These are phyloP conservation scores for Xerophyta viscosa DNA, from an alignment of 106 monocot species.

Conservation along the genomic window DNA sequence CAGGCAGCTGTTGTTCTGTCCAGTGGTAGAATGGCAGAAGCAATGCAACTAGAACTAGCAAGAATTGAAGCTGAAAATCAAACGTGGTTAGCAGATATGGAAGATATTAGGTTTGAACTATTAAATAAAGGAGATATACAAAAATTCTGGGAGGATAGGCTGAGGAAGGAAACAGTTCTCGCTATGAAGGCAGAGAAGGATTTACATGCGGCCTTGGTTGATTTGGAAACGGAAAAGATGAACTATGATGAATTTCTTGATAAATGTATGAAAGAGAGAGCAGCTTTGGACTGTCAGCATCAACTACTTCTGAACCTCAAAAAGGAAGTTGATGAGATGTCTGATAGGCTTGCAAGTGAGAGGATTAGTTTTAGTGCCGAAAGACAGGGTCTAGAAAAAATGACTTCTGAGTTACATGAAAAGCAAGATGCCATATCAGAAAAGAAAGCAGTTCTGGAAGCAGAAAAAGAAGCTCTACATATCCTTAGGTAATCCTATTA, in stretches of 20 bases:
- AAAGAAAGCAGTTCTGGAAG: constrained; percentile 68
- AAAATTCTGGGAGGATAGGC: constrained; percentile 50
- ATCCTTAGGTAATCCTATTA: constrained; percentile 57
- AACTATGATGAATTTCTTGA: constrained; percentile 19
- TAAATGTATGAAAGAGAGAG: constrained; percentile 49
- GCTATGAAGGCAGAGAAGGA: constrained; percentile 23
- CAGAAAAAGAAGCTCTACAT: constrained; percentile 76
- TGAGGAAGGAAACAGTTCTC: constrained; percentile 33
- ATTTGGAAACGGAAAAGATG: constrained; percentile 43
- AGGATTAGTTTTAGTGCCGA: constrained; percentile 29
- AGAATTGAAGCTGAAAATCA: constrained; percentile 52
- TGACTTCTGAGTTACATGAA: constrained; percentile 17
- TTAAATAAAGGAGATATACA: constrained; percentile 60
- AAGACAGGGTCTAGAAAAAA: constrained; percentile 28
- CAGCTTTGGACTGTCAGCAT: constrained; percentile 53
- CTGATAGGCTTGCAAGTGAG: constrained; percentile 35
- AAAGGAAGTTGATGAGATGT: constrained; percentile 65
- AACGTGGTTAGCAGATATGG: constrained; percentile 43
- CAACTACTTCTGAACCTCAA: constrained; percentile 35
- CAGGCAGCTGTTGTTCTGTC: constrained; percentile 79
- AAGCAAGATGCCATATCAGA: constrained; percentile 48
- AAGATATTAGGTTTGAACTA: constrained; percentile 66
- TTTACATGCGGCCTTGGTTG: constrained; percentile 24
- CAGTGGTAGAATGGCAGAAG: constrained; percentile 54
- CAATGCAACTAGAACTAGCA: constrained; percentile 40